Conservation (phyloP, 78 protist genomes). For the Goniomonas avonlea region DNA sequence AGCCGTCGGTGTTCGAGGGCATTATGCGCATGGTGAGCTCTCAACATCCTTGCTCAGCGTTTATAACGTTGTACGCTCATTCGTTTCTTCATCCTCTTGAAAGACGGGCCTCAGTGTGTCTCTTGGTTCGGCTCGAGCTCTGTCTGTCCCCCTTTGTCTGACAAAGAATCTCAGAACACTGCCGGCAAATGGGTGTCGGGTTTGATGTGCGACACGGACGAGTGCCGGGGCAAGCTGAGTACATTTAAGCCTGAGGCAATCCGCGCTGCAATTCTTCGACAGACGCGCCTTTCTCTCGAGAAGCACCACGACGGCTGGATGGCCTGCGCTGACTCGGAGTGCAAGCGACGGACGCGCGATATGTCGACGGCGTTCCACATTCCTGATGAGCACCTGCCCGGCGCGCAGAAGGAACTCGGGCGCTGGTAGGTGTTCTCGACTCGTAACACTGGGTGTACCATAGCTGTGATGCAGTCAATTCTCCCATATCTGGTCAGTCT, state of each 20-base stretch:
- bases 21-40: too few species aligned
- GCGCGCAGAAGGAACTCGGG: too few species aligned
- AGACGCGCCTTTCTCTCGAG: background rate
- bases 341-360: background rate
- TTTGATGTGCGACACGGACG: background rate
- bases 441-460: too few species aligned
- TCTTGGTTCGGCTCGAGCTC: background rate
- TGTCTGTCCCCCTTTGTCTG: background rate
- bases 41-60: too few species aligned
- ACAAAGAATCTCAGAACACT: background rate
- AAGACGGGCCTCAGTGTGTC: too few species aligned
- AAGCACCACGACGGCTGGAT: constrained; percentile 19
- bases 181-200: background rate
- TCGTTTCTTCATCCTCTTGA: too few species aligned
- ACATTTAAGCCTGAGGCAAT: background rate
- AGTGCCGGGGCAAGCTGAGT: background rate
- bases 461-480: too few species aligned
- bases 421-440: too few species aligned
- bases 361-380: background rate
- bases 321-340: background rate
- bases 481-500: too few species aligned
- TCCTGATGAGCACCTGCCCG: too few species aligned
- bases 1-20: too few species aligned
- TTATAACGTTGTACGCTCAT: too few species aligned
- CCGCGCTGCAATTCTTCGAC: background rate